Evolutionary conservation across 306 rosid genomes (phyloP).

Genomic region (Gastrolobium villosum): DNA sequence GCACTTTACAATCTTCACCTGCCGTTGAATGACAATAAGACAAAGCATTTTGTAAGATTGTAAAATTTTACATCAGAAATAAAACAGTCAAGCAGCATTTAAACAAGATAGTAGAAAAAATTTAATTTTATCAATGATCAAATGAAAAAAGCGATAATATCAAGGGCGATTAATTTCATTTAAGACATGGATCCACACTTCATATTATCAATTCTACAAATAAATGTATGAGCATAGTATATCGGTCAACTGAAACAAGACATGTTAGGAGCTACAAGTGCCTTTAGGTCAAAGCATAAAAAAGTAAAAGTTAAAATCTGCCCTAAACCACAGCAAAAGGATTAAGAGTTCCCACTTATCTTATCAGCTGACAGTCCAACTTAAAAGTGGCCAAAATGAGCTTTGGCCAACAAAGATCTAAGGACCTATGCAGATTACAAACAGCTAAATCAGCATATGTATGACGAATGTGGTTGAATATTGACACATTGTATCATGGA

Average conservation of each 20-base stretch:
- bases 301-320: no score
- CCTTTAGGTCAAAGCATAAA: no score
- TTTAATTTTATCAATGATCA: background rate
- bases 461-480: background rate
- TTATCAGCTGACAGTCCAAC: background rate
- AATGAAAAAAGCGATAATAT: background rate
- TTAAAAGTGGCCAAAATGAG: slow-evolving; percentile 3
- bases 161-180: background rate
- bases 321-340: background rate
- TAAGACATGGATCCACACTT: background rate
- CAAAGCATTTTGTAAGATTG: background rate
- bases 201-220: background rate
- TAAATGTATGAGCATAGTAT: background rate
- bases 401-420: slow-evolving; percentile 8
- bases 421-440: background rate
- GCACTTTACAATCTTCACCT: slow-evolving; percentile 90
- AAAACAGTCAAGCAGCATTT: background rate
- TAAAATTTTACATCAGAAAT: background rate
- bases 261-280: no score
- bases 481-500: background rate
- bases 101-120: background rate
- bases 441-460: background rate
- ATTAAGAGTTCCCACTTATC: background rate
- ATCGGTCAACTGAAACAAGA: no score
- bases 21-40: slow-evolving; percentile 43